Evolutionary conservation across 2,329 filamentous ascomycete species (phyloP), one percentile per base, ranked within the genome.

Genomic region (Sporothrix curviconia): DNA sequence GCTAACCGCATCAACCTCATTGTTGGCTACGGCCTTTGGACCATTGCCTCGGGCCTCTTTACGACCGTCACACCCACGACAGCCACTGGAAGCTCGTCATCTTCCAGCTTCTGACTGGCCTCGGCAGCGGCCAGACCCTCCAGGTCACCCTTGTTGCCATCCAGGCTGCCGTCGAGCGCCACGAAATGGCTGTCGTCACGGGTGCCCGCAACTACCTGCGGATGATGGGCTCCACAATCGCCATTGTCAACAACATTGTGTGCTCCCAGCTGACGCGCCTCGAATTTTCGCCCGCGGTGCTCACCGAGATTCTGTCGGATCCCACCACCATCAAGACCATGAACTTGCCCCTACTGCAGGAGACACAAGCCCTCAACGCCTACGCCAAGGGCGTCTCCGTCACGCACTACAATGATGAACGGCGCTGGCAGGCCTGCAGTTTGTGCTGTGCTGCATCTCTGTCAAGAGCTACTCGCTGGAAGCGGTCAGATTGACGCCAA

Each of bases 141-240:
- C 71, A 74, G 54, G 71, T 71, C 11, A 71, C 69, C n/a, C 62
- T 72, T 14, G 65, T 73, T 1, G 71, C 66, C 1, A 63, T 72
- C 51, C 68, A 72, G 37, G 71, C 72, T 22, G 68, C 72, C 51
- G 66, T 64, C 1, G 64, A 64, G 6, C 68, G 64, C 30, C 65
- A 67, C 36, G 68, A 72, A 36, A 66, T 71, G 0, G 71, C 72
- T 11, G 70, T 73, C 34, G 66, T 68, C 4, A 73, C 68, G 1
- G 67, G 67, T 0, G 62, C 69, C 28, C 66, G 72, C n/a, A 72
- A 72, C 53, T 73, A 74, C 55, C 61, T 72, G 24, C 68, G 72
- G 14, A 68, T 66, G 9, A 62, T 71, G 3, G 71, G 72, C 14
- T 71, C 70, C 14, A 67, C 69, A 3, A 64, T 68, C 1, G 66